Conservation (phyloP, 2,329 filamentous ascomycete species). For the Microsporum ferrugineum region DNA sequence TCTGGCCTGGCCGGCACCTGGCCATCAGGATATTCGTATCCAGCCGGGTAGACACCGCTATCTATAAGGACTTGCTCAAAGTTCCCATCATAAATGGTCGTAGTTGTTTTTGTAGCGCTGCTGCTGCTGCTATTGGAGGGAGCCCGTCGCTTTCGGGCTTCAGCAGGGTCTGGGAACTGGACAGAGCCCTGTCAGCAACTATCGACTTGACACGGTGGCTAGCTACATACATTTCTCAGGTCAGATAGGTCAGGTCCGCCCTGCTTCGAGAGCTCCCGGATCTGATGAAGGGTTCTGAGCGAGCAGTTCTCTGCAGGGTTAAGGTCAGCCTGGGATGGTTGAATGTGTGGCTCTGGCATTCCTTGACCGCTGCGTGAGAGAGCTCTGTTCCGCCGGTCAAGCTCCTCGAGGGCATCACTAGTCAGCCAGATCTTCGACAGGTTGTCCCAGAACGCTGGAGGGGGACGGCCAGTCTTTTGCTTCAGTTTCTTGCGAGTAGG, state of each 20-base stretch:
- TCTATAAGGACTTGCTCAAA: constrained; percentile 32
- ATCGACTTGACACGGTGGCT: neutral
- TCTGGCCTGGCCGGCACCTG: constrained; percentile 18
- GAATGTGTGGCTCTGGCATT: too few relatives aligned
- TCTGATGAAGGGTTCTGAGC: neutral
- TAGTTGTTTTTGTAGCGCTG: constrained; percentile 6
- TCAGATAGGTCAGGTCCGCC: constrained; percentile 12
- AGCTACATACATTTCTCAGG: constrained; percentile 12
- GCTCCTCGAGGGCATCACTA: constrained; percentile 13
- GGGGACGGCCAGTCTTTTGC: neutral
- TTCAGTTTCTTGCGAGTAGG: neutral
- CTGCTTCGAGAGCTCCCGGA: constrained; percentile 8
- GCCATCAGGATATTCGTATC: constrained; percentile 18
- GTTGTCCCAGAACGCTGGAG: constrained; percentile 16
- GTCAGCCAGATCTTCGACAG: constrained; percentile 14
- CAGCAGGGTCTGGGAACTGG: neutral
- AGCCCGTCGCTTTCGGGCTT: neutral
- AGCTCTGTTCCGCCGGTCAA: constrained; percentile 15
- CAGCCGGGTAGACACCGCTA: constrained; percentile 21
- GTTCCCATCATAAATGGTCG: constrained; percentile 21
- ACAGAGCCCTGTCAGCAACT: neutral
- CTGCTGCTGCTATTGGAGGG: neutral
- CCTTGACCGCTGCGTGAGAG: constrained; percentile 9
- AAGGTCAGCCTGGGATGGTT: too few relatives aligned
- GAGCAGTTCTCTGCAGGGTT: constrained; percentile 2